phyloP scores from a whole-genome alignment of 106 monocot genomes.

The Alisma plantagoaquatica region DNA sequence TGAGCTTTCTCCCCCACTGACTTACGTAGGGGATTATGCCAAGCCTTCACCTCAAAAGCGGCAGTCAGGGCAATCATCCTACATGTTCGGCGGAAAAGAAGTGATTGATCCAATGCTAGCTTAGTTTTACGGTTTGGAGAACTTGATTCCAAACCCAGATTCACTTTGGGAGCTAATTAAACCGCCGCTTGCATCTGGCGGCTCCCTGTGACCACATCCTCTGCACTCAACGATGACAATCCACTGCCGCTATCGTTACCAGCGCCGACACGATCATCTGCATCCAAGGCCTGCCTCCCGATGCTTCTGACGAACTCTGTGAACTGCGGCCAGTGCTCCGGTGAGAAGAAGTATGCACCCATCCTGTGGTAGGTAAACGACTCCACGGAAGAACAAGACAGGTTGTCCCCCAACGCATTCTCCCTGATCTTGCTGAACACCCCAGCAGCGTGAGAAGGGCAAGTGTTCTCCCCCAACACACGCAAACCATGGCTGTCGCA shows the following conservation, averaged over 20 bases:
- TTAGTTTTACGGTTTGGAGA: no score
- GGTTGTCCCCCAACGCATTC: constrained; percentile 2
- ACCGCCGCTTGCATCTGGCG: constrained; percentile 8
- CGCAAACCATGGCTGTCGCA: constrained; percentile 34
- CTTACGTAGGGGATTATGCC: no score
- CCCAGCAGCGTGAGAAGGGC: not conserved
- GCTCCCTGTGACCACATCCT: not conserved
- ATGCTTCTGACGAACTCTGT: constrained; percentile 14
- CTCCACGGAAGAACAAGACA: not conserved
- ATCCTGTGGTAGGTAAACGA: constrained; percentile 47
- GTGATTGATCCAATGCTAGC: no score
- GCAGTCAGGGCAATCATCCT: no score
- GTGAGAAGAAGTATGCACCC: constrained; percentile 16
- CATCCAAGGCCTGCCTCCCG: not conserved
- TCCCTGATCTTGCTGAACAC: constrained; percentile 32
- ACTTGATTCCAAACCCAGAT: no score
- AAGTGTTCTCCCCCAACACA: constrained; percentile 50
- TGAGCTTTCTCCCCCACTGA: no score
- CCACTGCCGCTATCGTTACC: not conserved
- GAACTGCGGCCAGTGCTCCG: constrained; percentile 14
- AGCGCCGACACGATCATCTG: constrained; percentile 7
- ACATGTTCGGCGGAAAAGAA: no score
- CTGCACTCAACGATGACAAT: constrained; percentile 1
- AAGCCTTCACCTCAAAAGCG: no score
- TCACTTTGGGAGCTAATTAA: no score